A percentile compares a stretch with the other conserved stretches of the same genome.
Evolutionary conservation across 1,284 basidiomycete genomes (phyloP).

Genomic region (Malassezia furfur): DNA sequence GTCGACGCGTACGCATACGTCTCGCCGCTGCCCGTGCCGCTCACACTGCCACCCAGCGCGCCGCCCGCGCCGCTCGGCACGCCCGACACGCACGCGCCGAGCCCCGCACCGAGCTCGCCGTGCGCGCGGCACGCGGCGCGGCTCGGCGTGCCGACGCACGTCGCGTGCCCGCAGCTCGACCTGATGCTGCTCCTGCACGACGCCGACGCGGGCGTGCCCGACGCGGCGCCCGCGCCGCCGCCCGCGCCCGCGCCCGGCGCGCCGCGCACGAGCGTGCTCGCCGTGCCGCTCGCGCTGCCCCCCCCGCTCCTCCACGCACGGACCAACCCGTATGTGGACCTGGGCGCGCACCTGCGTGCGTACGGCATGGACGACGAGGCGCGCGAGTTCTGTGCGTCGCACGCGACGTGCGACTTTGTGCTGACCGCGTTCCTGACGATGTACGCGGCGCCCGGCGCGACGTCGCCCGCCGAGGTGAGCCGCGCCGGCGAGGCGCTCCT

Average conservation of each 20-base stretch:
- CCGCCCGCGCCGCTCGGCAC: not conserved
- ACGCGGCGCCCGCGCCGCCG: not conserved
- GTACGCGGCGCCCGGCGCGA: not conserved
- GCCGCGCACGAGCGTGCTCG: not conserved
- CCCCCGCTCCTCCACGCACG: slow-evolving; percentile 2
- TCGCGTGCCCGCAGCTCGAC: too few species aligned
- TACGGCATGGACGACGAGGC: slow-evolving; percentile 14
- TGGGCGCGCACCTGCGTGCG: slow-evolving; percentile 6
- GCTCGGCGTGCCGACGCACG: not conserved
- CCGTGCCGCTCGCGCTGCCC: not conserved
- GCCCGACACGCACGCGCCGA: not conserved
- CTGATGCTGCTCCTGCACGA: too few species aligned
- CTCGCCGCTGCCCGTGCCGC: too few species aligned
- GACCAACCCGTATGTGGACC: slow-evolving; percentile 16
- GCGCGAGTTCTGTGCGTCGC: slow-evolving; percentile 6
- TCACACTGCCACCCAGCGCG: too few species aligned
- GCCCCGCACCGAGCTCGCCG: not conserved
- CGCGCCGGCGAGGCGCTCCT: slow-evolving; percentile 8
- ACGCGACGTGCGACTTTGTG: slow-evolving; percentile 15
- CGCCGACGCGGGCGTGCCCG: too few species aligned
- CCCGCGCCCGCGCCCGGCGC: not conserved
- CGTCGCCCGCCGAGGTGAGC: not conserved
- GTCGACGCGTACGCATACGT: too few species aligned
- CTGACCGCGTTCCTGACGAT: slow-evolving; percentile 13
- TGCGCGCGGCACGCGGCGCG: not conserved